phyloP scores from a whole-genome alignment of 305 asterid genomes.

The Solanum hybrid region DNA sequence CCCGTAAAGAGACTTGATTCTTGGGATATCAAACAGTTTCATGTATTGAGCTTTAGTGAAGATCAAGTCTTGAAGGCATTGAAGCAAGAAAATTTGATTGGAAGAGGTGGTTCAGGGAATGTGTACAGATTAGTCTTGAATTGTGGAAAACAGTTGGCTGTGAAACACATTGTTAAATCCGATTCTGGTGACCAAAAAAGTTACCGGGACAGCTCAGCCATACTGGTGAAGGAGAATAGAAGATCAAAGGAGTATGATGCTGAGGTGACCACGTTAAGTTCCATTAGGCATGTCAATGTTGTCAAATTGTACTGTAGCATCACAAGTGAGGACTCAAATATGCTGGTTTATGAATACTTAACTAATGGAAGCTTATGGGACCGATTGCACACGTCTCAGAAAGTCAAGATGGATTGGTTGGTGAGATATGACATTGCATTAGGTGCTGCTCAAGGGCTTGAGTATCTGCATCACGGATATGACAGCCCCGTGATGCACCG shows the following conservation, averaged over 20 bases:
- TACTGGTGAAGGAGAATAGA: constrained; percentile 13
- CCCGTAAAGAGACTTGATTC: constrained; percentile 19
- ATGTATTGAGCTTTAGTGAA: constrained; percentile 30
- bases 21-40: constrained; percentile 34
- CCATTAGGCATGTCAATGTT: constrained; percentile 36
- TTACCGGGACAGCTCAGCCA: constrained; percentile 21
- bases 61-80: constrained; percentile 28
- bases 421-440: constrained; percentile 31
- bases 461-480: constrained; percentile 40
- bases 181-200: constrained; percentile 3
- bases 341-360: constrained; percentile 14
- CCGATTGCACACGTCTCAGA: constrained; percentile 13
- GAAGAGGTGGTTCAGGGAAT: constrained; percentile 37
- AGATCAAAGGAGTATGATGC: constrained; percentile 29
- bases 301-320: constrained; percentile 38
- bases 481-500: constrained; percentile 29
- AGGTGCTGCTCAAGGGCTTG: constrained; percentile 40
- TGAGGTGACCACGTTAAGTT: constrained; percentile 34
- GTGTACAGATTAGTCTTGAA: constrained; percentile 27
- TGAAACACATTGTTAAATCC: constrained; percentile 30
- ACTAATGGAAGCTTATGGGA: constrained; percentile 45
- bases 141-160: constrained; percentile 30
- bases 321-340: constrained; percentile 35
- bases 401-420: constrained; percentile 33
- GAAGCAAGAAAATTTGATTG: constrained; percentile 35